phyloP scores from a whole-genome alignment of 1,284 basidiomycete genomes.

The Boletus smithii region DNA sequence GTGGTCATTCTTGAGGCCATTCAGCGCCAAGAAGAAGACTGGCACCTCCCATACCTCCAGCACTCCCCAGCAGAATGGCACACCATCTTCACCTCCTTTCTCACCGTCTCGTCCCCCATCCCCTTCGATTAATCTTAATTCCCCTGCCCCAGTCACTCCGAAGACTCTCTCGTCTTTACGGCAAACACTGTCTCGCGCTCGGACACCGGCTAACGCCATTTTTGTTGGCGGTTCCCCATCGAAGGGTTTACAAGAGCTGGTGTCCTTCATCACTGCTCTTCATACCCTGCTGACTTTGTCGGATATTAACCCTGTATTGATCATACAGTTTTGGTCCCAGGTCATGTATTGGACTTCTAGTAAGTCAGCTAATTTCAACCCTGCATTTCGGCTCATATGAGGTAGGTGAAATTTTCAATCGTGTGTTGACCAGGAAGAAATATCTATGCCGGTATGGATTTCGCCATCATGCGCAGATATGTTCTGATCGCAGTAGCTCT shows the following conservation, averaged over 20 bases:
- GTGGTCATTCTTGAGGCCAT: constrained; percentile 86
- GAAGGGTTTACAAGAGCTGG: constrained; percentile 65
- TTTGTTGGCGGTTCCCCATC: constrained; percentile 48
- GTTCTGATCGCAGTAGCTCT: constrained; percentile 45
- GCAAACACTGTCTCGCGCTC: constrained; percentile 55
- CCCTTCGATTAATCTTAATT: constrained; percentile 40
- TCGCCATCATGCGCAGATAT: constrained; percentile 2
- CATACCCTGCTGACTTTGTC: constrained; percentile 84
- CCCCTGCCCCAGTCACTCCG: constrained; percentile 40
- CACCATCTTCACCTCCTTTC: constrained; percentile 39
- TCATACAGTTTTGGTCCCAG: constrained; percentile 92
- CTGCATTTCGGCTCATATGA: constrained; percentile 13
- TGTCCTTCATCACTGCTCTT: constrained; percentile 83
- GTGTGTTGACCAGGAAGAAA: constrained; percentile 87
- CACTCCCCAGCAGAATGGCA: constrained; percentile 36
- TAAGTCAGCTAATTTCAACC: constrained; percentile 36
- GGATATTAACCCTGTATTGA: constrained; percentile 88
- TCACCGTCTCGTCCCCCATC: constrained; percentile 48
- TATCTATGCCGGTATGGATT: constrained; percentile 79
- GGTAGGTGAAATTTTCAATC: constrained; percentile 91
- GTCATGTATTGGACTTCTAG: constrained; percentile 90
- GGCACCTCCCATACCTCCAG: constrained; percentile 34
- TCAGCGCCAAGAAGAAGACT: constrained; percentile 66
- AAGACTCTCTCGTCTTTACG: constrained; percentile 61
- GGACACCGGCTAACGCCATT: constrained; percentile 45